Evolutionary conservation across 1,139 yeast genomes (phyloP), one percentile per base, ranked within the genome.

Genomic region (Waltiozyma sp.): DNA sequence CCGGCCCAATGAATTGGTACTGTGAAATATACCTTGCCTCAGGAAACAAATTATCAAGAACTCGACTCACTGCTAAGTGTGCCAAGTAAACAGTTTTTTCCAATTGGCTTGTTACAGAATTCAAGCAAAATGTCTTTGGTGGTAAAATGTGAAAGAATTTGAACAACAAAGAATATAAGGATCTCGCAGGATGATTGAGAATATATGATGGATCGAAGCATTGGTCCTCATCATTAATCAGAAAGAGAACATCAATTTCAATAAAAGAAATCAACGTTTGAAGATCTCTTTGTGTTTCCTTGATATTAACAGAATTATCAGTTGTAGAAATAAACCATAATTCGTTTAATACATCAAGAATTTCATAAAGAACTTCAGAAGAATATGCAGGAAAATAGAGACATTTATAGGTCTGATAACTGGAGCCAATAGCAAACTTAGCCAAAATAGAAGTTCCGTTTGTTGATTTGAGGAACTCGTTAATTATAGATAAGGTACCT

Each of bases 1-100:
- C 43, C 15, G 55, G 54, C 0, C 58, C 58, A 45, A 53, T 49
- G 43, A 51, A 54, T 38, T 56, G 43, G 28, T 40, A 47, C 14
- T 40, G 44, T 0, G 48, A 40, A 3, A 53, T 18, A 37, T 47
- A 54, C 38, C 57, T 43, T 0, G 47, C 9, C 35, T 50, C 56
- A 3, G 58, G 58, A 40, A 54, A 52, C 3, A 51, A 36, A 37
- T 51, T 53, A 37, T 54, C 58, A 26, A 54, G 36, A 2, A 40
- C 47, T 15, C 55, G 47, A 5, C 48, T 49, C 1, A 38, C 31
- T 2, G 13, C 11, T 2, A 54, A 43, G 14, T 40, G 39, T 1
- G 39, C 35, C 4, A 4, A 26, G 28, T 26, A 26, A 4, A 26
- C 13, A 26, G 28, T 26, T 13, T 26, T 26, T 26, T 26, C n/a